A percentile compares a stretch with the other conserved stretches of the same genome.
Evolutionary conservation across 441 rosid species (phyloP).

Genomic region (Pelargonium cotyledonis): DNA sequence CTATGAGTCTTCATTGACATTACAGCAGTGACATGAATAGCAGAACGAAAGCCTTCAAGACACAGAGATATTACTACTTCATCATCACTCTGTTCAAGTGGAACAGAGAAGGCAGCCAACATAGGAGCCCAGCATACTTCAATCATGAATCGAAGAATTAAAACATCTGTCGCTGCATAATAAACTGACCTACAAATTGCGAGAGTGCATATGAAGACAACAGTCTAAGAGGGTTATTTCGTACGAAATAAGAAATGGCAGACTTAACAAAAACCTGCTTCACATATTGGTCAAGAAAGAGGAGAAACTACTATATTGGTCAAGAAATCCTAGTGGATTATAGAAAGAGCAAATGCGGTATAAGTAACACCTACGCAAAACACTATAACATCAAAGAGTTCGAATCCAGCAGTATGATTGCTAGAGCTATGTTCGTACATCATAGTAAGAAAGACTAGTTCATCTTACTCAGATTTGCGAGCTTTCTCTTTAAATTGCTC

Average conservation of each 20-base stretch:
- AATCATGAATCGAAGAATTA: slow-evolving; percentile 90
- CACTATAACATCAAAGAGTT: not conserved
- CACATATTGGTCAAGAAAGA: not conserved
- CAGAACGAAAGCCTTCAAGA: slow-evolving; percentile 89
- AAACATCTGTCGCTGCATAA: slow-evolving; percentile 95
- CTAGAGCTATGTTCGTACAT: slow-evolving; percentile 6
- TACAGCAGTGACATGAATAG: slow-evolving; percentile 93
- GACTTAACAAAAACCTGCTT: not conserved
- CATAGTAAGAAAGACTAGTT: slow-evolving; percentile 19
- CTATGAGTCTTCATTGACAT: slow-evolving; percentile 99
- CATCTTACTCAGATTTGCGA: slow-evolving; percentile 92
- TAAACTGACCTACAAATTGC: slow-evolving; percentile 81
- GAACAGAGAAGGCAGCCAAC: slow-evolving; percentile 99
- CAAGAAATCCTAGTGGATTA: not conserved
- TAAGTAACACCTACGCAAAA: not conserved
- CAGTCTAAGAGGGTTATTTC: not conserved
- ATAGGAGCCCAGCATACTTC: slow-evolving; percentile 99
- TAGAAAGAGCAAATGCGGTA: not conserved
- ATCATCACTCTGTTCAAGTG: slow-evolving; percentile 96
- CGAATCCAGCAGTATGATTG: not conserved
- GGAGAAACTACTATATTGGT: not conserved
- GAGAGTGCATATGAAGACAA: slow-evolving; percentile 26
- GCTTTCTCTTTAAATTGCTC: slow-evolving; percentile 97
- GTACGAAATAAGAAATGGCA: not conserved
- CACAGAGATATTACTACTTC: slow-evolving; percentile 68